A percentile compares a stretch with the other conserved stretches of the same genome.
Evolutionary conservation across 345 rosid genomes (phyloP).

Genomic region (Brassica nigra): DNA sequence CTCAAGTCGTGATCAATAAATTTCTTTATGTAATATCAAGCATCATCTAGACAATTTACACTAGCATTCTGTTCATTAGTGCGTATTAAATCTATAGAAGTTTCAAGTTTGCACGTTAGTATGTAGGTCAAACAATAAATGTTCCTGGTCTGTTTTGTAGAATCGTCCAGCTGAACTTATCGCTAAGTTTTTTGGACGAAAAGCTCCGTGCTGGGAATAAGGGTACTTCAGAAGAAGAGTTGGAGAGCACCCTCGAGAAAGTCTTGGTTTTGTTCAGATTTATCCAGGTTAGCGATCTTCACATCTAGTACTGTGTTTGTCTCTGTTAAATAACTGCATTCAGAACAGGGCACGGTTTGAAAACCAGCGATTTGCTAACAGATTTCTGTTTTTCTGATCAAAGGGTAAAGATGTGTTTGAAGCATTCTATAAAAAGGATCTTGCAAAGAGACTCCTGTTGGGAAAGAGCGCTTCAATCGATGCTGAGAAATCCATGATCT

Average conservation of each 20-base stretch:
- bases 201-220: slow-evolving; percentile 99
- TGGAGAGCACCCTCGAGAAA: slow-evolving; percentile 96
- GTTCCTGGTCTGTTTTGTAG: slow-evolving; percentile 48
- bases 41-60: background rate
- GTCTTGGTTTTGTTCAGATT: slow-evolving; percentile 96
- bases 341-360: slow-evolving; percentile 1
- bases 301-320: slow-evolving; percentile 7
- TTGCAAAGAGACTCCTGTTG: slow-evolving; percentile 88
- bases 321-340: slow-evolving; percentile 6
- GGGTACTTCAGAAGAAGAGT: slow-evolving; percentile 99
- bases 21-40: background rate
- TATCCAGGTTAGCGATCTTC: slow-evolving; percentile 66
- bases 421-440: slow-evolving; percentile 98
- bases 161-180: slow-evolving; percentile 98
- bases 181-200: slow-evolving; percentile 95
- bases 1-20: background rate
- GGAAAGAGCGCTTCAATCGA: slow-evolving; percentile 99
- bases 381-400: slow-evolving; percentile 17
- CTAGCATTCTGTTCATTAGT: slow-evolving; percentile 12
- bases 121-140: background rate
- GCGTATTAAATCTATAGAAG: background rate
- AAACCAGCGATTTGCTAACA: slow-evolving; percentile 24
- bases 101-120: background rate
- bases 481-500: slow-evolving; percentile 99
- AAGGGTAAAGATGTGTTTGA: slow-evolving; percentile 99